Percentiles rank a stretch among this genome's conserved stretches.
Evolutionary conservation across 305 asterid species (phyloP).

Genomic region (Fraxinus velutina): DNA sequence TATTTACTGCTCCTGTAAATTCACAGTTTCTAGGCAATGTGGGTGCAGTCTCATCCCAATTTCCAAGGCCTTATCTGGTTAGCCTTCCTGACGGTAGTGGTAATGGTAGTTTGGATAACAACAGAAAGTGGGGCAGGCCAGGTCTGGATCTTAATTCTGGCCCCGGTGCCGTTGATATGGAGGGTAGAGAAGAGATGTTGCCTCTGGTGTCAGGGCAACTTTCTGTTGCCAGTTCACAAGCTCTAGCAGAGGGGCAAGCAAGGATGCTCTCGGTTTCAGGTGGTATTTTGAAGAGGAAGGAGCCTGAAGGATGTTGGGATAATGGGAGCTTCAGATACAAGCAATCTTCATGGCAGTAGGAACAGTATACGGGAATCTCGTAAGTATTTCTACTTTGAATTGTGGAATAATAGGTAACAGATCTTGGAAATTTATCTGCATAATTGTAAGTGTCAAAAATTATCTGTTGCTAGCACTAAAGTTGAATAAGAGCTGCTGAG

Average conservation of each 20-base stretch:
- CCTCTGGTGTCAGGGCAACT: conserved; percentile 33
- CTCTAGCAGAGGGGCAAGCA: conserved; percentile 42
- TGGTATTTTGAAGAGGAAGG: conserved; percentile 49
- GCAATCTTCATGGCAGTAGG: conserved; percentile 54
- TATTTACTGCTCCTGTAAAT: conserved; percentile 34
- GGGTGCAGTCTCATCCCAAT: conserved; percentile 39
- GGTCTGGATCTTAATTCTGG: conserved; percentile 60
- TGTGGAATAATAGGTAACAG: conserved; percentile 9
- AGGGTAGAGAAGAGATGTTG: conserved; percentile 36
- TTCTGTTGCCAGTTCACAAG: conserved; percentile 35
- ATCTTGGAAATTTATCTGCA: conserved; percentile 3
- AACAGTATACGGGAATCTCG: conserved; percentile 18
- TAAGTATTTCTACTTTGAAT: conserved; percentile 25
- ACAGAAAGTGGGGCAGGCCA: conserved; percentile 44
- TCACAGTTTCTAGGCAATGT: conserved; percentile 44
- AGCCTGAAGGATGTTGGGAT: conserved; percentile 56
- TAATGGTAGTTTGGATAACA: conserved; percentile 34
- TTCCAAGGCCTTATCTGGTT: conserved; percentile 48
- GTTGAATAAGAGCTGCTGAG: not conserved
- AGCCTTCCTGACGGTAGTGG: conserved; percentile 34
- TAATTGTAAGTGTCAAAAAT: not conserved
- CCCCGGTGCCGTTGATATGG: conserved; percentile 43
- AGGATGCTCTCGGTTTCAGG: conserved; percentile 40
- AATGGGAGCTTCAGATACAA: conserved; percentile 43
- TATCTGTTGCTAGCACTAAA: not conserved